phyloP scores from a whole-genome alignment of 83 land plant genomes.

The Diphasiastrum complanatum region DNA sequence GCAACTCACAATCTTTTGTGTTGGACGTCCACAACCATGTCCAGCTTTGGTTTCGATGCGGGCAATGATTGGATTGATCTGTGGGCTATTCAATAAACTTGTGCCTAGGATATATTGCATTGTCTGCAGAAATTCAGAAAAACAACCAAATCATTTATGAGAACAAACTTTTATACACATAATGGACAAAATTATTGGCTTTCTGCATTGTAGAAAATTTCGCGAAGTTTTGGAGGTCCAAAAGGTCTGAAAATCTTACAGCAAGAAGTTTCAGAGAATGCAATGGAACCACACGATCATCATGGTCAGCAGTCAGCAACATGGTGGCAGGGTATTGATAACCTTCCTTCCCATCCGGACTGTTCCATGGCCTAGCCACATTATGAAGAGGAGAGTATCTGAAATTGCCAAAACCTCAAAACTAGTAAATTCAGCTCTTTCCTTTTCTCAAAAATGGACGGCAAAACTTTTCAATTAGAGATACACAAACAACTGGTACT shows the following conservation, averaged over 20 bases:
- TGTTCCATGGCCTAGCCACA: conserved; percentile 88
- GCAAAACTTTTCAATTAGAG: too few relatives aligned
- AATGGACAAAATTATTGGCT: neutral
- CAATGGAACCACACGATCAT: conserved; percentile 94
- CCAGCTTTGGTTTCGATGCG: conserved; percentile 90
- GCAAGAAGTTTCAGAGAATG: conserved; percentile 88
- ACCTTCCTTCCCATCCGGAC: conserved; percentile 7
- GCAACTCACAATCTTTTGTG: conserved; percentile 61
- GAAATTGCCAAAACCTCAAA: neutral
- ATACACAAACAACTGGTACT: too few relatives aligned
- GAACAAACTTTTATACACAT: neutral
- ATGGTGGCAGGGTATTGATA: conserved; percentile 84
- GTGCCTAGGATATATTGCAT: conserved; percentile 75
- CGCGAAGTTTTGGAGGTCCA: neutral
- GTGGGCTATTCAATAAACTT: conserved; percentile 53
- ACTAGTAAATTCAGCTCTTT: neutral
- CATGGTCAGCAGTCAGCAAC: conserved; percentile 97
- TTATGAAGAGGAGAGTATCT: conserved; percentile 98
- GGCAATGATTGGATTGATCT: conserved; percentile 83
- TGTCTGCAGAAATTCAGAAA: conserved; percentile 42
- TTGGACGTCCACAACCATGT: conserved; percentile 90
- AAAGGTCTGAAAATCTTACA: conserved; percentile 36
- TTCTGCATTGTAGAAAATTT: neutral
- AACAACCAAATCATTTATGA: conserved; percentile 3
- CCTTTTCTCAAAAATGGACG: neutral